Evolutionary conservation across 1,284 basidiomycete genomes (phyloP).

Genomic region (Phaffia rhodozyma): DNA sequence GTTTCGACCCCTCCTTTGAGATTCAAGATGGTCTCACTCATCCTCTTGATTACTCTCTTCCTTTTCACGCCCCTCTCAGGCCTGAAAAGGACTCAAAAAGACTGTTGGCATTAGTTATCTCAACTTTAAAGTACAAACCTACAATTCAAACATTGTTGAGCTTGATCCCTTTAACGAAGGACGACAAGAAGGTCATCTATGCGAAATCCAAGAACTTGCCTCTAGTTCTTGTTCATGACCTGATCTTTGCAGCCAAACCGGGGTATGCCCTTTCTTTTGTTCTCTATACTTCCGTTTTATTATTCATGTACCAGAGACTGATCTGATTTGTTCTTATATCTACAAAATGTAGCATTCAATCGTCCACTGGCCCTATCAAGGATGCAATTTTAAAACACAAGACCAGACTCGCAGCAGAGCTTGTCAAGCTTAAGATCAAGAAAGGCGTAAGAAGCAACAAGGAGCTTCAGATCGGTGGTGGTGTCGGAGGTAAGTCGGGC

Average conservation of each 20-base stretch:
- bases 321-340: not conserved
- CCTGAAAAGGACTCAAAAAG: conserved; percentile 15
- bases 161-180: conserved; percentile 5
- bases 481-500: conserved; percentile 21
- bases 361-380: conserved; percentile 13
- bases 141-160: conserved; percentile 10
- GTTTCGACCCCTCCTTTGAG: too few relatives aligned
- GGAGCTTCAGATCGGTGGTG: conserved; percentile 44
- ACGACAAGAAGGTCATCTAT: conserved; percentile 16
- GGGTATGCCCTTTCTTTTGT: not conserved
- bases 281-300: not conserved
- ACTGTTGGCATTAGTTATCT: conserved; percentile 14
- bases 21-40: too few relatives aligned
- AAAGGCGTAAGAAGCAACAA: conserved; percentile 52
- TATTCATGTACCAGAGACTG: not conserved
- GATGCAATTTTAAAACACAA: conserved; percentile 60
- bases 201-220: conserved; percentile 12
- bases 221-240: conserved; percentile 14
- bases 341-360: conserved; percentile 1
- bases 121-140: conserved; percentile 18
- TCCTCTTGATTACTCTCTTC: too few relatives aligned
- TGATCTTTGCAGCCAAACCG: conserved; percentile 14
- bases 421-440: conserved; percentile 71
- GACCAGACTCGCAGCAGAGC: conserved; percentile 72
- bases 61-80: too few relatives aligned